Evolutionary conservation across 768 basidiomycete species (phyloP).

Genomic region (Mycena indigotica): DNA sequence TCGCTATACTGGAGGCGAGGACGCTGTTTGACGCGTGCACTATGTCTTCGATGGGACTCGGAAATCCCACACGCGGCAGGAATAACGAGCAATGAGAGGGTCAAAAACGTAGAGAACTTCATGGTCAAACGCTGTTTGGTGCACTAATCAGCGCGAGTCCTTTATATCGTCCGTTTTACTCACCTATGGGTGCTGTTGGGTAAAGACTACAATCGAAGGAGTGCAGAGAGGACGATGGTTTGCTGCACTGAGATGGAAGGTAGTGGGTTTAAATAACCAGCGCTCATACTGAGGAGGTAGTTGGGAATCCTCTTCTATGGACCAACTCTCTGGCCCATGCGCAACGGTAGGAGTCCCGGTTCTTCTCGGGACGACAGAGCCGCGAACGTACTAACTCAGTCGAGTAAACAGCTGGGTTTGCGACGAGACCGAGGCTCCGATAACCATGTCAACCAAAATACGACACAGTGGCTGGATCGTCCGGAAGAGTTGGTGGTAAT

Average conservation of each 20-base stretch:
- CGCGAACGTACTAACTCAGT: constrained; percentile 7
- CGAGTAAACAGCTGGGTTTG: neutral
- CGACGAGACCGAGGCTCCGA: constrained; percentile 19
- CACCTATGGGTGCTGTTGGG: neutral
- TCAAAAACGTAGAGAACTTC: neutral
- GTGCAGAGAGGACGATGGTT: neutral
- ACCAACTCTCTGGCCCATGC: constrained; percentile 10
- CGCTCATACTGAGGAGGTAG: neutral
- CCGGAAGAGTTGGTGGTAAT: constrained; percentile 8
- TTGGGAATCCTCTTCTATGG: neutral
- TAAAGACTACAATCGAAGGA: neutral
- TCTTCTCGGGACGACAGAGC: constrained; percentile 19
- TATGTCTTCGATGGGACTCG: neutral
- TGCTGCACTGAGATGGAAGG: neutral
- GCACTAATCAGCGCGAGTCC: too few relatives aligned
- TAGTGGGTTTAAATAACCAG: constrained; percentile 5
- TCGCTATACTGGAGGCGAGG: neutral
- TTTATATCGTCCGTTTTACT: too few relatives aligned
- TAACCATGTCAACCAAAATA: constrained; percentile 15
- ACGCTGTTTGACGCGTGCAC: neutral
- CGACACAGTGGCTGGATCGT: constrained; percentile 13
- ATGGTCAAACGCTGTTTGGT: neutral
- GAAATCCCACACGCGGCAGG: neutral
- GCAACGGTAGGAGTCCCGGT: constrained; percentile 12
- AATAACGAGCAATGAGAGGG: neutral